Percentiles rank a stretch among this genome's conserved stretches.
These are phyloP conservation scores for Diutina ranongensis DNA, from an alignment of 1,139 yeast species.

Conservation along the genomic window DNA sequence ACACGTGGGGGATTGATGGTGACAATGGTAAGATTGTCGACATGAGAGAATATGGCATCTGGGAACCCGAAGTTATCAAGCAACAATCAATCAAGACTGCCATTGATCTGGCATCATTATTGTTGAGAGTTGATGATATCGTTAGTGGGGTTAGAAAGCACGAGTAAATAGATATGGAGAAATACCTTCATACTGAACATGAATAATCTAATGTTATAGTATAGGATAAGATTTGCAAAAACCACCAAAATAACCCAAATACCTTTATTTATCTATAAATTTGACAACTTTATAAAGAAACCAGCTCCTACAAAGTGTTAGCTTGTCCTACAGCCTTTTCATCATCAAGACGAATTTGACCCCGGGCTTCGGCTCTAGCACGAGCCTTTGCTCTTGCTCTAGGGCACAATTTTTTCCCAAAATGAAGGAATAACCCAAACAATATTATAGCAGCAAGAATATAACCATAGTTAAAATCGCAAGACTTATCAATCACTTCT, in stretches of 20 bases:
- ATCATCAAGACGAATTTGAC: background rate
- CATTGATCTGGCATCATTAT: conserved; percentile 89
- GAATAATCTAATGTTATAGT: background rate
- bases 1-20: conserved; percentile 89
- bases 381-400: background rate
- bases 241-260: background rate
- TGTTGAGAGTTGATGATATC: conserved; percentile 92
- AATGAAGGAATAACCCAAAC: background rate
- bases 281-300: background rate
- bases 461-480: no score
- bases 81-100: conserved; percentile 96
- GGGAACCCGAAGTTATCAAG: conserved; percentile 99
- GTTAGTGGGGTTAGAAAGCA: conserved; percentile 81
- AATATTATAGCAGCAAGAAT: background rate
- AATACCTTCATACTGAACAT: background rate
- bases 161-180: background rate
- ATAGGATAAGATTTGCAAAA: background rate
- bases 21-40: conserved; percentile 89
- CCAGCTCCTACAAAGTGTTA: background rate
- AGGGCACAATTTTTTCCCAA: background rate
- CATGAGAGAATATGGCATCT: conserved; percentile 90
- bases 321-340: background rate
- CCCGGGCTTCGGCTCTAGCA: background rate
- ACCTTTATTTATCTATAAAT: background rate
- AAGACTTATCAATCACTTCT: no score